Base-by-base conservation (phyloP, 345 rosid species). In the Linum tenue region DNA sequence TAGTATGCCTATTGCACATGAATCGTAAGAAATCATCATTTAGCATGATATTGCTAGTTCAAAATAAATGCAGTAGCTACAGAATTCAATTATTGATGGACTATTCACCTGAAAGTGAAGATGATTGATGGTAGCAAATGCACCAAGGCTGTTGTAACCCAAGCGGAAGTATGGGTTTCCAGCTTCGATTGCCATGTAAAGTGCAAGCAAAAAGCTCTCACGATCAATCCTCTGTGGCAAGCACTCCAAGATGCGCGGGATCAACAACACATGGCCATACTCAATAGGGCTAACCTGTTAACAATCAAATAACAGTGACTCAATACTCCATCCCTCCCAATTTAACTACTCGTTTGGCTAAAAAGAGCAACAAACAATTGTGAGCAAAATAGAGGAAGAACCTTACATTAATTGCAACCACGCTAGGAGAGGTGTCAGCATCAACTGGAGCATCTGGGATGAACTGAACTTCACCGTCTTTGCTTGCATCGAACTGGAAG, bases 141-240 rank as follows among this genome's bases (percentile, higher is more conserved):
- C 96, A 56, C 97, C 96, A 78, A 94, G 81, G 77, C 99, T 94
- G 69, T 94, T 94, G 84, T 94, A 90, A 57, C 99, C 99, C 70
- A 94, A 67, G 5, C 99, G 83, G 74, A 94, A 94, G 78, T 82
- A 78, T 0, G 89, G 96, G 78, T 83, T 87, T 61, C 80, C 86
- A 37, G 90, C 96, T 74, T 94, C 97, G 65, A 59, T 73, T 0
- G 96, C 92, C 97, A 90, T 90, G 79, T 82, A 62, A 62, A 90
- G 79, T 0, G 97, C 96, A 58, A 94, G 96, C 77, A 89, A 67
- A 56, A 94, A 81, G 86, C 88, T 90, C 60, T 88, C 78, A 56
- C 69, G 87, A 74, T 94, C 97, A 40, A 94, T 90, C 86, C 86
- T 88, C 81, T 94, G 99, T 12, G 99, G 99, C 76, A 90, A 75